A percentile compares a stretch with the other conserved stretches of the same genome.
Conservation (phyloP, 352 stramenopile genomes). For the Phytopythium mirpurense region DNA sequence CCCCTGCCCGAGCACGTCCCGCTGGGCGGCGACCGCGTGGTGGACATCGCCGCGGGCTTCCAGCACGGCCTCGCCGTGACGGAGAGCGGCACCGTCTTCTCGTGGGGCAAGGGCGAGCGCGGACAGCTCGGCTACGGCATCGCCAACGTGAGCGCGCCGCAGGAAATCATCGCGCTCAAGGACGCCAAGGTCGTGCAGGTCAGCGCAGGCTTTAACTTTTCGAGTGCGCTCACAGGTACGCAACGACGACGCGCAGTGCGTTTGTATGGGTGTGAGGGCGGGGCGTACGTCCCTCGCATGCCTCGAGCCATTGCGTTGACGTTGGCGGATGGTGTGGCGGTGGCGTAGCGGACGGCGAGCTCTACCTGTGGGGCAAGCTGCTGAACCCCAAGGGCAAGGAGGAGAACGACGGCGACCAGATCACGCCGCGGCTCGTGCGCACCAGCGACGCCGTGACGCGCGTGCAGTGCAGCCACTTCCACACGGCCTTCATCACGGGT, state of each 20-base stretch:
- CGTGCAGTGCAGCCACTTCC: conserved; percentile 78
- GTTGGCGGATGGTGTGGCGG: neutral
- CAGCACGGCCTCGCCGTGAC: conserved; percentile 77
- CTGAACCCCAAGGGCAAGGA: conserved; percentile 61
- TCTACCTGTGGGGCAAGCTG: conserved; percentile 86
- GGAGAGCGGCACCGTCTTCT: conserved; percentile 60
- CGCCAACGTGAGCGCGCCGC: conserved; percentile 62
- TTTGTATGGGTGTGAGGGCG: too few species aligned
- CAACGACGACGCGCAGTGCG: too few species aligned
- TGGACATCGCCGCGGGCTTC: conserved; percentile 68
- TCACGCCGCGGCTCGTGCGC: conserved; percentile 63
- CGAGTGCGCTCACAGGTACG: conserved; percentile 55
- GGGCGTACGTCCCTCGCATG: too few species aligned
- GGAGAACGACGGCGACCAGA: conserved; percentile 60
- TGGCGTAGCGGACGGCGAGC: conserved; percentile 62
- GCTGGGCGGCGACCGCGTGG: conserved; percentile 63
- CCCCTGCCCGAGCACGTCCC: conserved; percentile 40
- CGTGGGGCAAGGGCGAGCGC: conserved; percentile 81
- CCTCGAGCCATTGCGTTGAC: too few species aligned
- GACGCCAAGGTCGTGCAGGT: conserved; percentile 57
- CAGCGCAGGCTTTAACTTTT: conserved; percentile 82
- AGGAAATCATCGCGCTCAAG: conserved; percentile 77
- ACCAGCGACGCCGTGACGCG: conserved; percentile 65
- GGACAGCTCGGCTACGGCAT: conserved; percentile 77
- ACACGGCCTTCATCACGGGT: conserved; percentile 81